Evolutionary conservation across 805 yeast genomes (phyloP).

Genomic region (Ascoidea rubescens): DNA sequence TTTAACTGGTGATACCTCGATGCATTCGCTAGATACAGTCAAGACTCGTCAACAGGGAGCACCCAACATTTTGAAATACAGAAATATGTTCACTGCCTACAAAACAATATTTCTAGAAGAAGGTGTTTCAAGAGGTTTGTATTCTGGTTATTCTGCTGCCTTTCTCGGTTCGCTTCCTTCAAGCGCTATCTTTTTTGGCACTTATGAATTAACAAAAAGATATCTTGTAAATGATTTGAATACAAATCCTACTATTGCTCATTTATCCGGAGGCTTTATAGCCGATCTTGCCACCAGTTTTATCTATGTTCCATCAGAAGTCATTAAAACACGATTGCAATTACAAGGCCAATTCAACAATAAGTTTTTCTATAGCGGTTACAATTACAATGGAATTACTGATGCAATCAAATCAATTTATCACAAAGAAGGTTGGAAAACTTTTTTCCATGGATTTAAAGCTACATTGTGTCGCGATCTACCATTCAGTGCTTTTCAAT

Average conservation of each 20-base stretch:
- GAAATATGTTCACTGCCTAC: conserved; percentile 65
- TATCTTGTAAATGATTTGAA: conserved; percentile 45
- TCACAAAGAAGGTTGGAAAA: conserved; percentile 54
- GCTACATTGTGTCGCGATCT: conserved; percentile 87
- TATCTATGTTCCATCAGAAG: conserved; percentile 92
- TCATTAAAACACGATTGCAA: conserved; percentile 83
- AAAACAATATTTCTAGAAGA: conserved; percentile 66
- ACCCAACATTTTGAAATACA: conserved; percentile 50
- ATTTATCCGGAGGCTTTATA: conserved; percentile 75
- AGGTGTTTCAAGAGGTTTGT: conserved; percentile 73
- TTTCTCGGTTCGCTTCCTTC: conserved; percentile 87
- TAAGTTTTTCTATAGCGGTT: conserved; percentile 66
- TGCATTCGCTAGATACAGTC: conserved; percentile 95
- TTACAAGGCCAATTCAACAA: conserved; percentile 83
- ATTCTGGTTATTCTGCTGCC: conserved; percentile 89
- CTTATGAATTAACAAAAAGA: conserved; percentile 77
- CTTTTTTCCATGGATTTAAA: conserved; percentile 83
- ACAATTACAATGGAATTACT: conserved; percentile 64
- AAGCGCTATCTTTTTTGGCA: conserved; percentile 85
- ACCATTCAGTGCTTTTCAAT: conserved; percentile 92
- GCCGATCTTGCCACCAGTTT: conserved; percentile 87
- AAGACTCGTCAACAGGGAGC: conserved; percentile 98
- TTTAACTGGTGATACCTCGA: conserved; percentile 75
- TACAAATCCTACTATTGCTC: conserved; percentile 67
- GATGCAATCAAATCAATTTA: conserved; percentile 60